Percentiles rank a stretch among this genome's conserved stretches.
Evolutionary conservation across 371 early-diverging fungal genomes (phyloP).

Genomic region (Catenaria anguillulae): DNA sequence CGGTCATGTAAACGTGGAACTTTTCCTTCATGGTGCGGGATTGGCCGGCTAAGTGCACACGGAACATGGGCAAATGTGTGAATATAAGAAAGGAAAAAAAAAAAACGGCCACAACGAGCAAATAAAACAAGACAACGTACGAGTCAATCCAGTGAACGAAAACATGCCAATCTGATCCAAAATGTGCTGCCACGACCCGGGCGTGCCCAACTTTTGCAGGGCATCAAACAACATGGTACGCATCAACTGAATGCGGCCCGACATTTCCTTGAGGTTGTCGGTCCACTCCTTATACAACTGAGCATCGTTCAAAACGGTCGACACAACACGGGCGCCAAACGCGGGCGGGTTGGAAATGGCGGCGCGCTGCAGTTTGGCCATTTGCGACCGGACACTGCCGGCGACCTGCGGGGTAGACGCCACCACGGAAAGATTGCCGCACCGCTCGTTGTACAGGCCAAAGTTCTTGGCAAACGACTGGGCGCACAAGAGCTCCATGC

Average conservation of each 20-base stretch:
- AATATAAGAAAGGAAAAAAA: not conserved
- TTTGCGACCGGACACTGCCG: constrained; percentile 51
- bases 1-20: constrained; percentile 83
- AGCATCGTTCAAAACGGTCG: constrained; percentile 60
- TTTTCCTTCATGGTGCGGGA: constrained; percentile 60
- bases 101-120: not conserved
- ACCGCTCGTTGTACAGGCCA: constrained; percentile 88
- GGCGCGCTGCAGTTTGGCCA: constrained; percentile 67
- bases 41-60: constrained; percentile 22
- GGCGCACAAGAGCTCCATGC: constrained; percentile 68
- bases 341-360: constrained; percentile 80
- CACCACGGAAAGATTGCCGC: constrained; percentile 72
- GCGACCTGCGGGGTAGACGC: constrained; percentile 31
- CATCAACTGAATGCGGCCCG: constrained; percentile 75
- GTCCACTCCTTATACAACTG: constrained; percentile 67
- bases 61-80: constrained; percentile 1
- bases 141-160: constrained; percentile 71
- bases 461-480: constrained; percentile 94
- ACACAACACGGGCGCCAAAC: constrained; percentile 78
- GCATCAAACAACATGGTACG: constrained; percentile 49
- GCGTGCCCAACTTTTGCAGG: constrained; percentile 54
- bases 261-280: constrained; percentile 63
- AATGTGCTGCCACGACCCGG: constrained; percentile 90
- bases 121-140: constrained; percentile 16
- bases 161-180: constrained; percentile 95